These are phyloP conservation scores for Meripilus lineatus DNA, from an alignment of 1,284 basidiomycete genomes.

Conservation along the genomic window DNA sequence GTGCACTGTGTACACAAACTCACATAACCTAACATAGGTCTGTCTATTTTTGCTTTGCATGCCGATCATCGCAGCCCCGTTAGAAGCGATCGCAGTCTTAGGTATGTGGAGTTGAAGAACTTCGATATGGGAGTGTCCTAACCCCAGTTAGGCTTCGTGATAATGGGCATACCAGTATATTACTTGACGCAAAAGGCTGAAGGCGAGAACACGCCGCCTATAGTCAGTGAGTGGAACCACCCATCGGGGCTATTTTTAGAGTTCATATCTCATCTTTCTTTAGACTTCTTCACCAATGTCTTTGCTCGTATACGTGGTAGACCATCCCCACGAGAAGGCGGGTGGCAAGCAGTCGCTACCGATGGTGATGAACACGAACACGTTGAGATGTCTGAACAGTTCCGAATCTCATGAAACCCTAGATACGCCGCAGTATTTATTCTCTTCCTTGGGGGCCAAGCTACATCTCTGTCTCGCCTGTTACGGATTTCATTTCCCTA, in stretches of 20 bases:
- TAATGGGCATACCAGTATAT: constrained; percentile 79
- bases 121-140: neutral
- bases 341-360: constrained; percentile 73
- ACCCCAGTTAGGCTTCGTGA: constrained; percentile 50
- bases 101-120: constrained; percentile 44
- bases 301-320: constrained; percentile 45
- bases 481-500: too few species aligned
- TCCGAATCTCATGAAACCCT: constrained; percentile 16
- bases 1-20: constrained; percentile 1
- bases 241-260: constrained; percentile 2
- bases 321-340: constrained; percentile 44
- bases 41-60: constrained; percentile 92
- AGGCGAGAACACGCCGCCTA: constrained; percentile 36
- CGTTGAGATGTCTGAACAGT: constrained; percentile 52
- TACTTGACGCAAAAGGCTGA: constrained; percentile 66
- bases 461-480: neutral
- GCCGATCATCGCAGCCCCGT: constrained; percentile 91
- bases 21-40: constrained; percentile 42
- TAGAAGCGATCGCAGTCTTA: constrained; percentile 83
- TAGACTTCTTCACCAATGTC: constrained; percentile 40
- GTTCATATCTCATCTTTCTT: constrained; percentile 4
- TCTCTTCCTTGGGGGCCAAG: neutral
- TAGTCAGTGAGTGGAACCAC: constrained; percentile 41
- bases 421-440: neutral
- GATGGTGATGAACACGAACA: constrained; percentile 64